These are phyloP conservation scores for Amyloporia xantha DNA, from an alignment of 768 basidiomycete species.

Conservation along the genomic window DNA sequence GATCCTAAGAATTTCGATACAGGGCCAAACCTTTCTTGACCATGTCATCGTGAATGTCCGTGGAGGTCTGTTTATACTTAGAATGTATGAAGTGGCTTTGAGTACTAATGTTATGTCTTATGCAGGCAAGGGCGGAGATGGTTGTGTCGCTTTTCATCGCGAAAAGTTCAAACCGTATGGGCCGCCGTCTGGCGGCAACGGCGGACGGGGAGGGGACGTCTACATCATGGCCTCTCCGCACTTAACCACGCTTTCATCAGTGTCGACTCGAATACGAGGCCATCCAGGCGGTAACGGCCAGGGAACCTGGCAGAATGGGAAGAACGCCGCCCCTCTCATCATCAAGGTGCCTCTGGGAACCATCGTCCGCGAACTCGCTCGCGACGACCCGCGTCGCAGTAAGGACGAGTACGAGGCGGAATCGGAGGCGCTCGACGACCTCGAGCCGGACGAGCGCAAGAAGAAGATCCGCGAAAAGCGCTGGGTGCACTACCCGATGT, in stretches of 20 bases:
- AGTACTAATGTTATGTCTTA: not conserved
- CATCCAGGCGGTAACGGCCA: slow-evolving; percentile 65
- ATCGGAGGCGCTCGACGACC: slow-evolving; percentile 46
- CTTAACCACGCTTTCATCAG: slow-evolving; percentile 69
- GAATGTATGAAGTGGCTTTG: not conserved
- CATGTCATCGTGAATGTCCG: slow-evolving; percentile 73
- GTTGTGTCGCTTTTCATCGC: slow-evolving; percentile 89
- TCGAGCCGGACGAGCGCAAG: slow-evolving; percentile 42
- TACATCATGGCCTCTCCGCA: slow-evolving; percentile 75
- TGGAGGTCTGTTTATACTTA: slow-evolving; percentile 47
- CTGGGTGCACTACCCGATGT: slow-evolving; percentile 79
- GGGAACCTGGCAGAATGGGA: slow-evolving; percentile 86
- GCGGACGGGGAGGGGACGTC: slow-evolving; percentile 83
- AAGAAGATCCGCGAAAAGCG: slow-evolving; percentile 56
- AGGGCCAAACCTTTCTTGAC: slow-evolving; percentile 81
- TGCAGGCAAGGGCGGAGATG: slow-evolving; percentile 85
- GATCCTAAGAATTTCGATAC: slow-evolving; percentile 5
- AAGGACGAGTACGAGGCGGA: slow-evolving; percentile 72
- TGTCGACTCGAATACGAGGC: slow-evolving; percentile 63
- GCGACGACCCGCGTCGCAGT: slow-evolving; percentile 56
- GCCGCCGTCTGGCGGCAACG: slow-evolving; percentile 91
- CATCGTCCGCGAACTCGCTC: slow-evolving; percentile 69
- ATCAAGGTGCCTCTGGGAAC: slow-evolving; percentile 88
- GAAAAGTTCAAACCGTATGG: slow-evolving; percentile 81
- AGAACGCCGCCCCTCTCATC: slow-evolving; percentile 61